Evolutionary conservation across 2,329 filamentous ascomycete species (phyloP).

Genomic region (Lachnellula subtilissima): DNA sequence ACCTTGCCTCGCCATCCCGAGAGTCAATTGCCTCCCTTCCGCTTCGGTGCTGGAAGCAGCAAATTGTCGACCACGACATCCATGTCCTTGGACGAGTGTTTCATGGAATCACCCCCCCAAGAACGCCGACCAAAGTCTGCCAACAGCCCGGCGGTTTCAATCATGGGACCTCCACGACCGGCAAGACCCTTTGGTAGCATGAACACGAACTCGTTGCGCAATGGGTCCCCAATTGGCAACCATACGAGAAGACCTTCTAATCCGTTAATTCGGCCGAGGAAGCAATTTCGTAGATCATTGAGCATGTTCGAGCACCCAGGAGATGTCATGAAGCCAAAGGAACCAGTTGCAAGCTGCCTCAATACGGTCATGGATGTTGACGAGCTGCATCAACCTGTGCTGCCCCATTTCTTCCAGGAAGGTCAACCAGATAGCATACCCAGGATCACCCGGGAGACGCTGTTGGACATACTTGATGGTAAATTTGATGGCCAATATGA

Average conservation of each 20-base stretch:
- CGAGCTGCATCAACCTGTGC: slow-evolving; percentile 63
- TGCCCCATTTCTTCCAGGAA: slow-evolving; percentile 80
- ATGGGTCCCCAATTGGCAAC: slow-evolving; percentile 68
- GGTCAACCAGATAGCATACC: slow-evolving; percentile 82
- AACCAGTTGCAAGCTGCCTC: slow-evolving; percentile 51
- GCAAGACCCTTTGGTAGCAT: slow-evolving; percentile 62
- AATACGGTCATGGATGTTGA: slow-evolving; percentile 82
- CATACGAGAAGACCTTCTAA: slow-evolving; percentile 70
- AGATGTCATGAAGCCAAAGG: slow-evolving; percentile 75
- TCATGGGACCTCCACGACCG: slow-evolving; percentile 56
- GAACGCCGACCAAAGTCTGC: slow-evolving; percentile 59
- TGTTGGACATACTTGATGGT: slow-evolving; percentile 83
- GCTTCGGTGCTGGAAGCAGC: slow-evolving; percentile 57
- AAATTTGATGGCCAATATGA: slow-evolving; percentile 73
- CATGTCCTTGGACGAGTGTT: slow-evolving; percentile 74
- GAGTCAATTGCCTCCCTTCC: slow-evolving; percentile 66
- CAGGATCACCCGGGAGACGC: slow-evolving; percentile 74
- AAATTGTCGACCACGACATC: slow-evolving; percentile 49
- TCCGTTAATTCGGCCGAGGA: slow-evolving; percentile 70
- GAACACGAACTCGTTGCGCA: slow-evolving; percentile 52
- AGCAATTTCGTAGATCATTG: slow-evolving; percentile 84
- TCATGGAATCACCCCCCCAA: slow-evolving; percentile 70
- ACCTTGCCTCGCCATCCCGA: slow-evolving; percentile 59
- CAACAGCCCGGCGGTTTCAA: slow-evolving; percentile 51
- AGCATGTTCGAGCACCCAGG: slow-evolving; percentile 97